Evolutionary conservation across 257 asterid genomes (phyloP).

Genomic region (Solanum virginianum): DNA sequence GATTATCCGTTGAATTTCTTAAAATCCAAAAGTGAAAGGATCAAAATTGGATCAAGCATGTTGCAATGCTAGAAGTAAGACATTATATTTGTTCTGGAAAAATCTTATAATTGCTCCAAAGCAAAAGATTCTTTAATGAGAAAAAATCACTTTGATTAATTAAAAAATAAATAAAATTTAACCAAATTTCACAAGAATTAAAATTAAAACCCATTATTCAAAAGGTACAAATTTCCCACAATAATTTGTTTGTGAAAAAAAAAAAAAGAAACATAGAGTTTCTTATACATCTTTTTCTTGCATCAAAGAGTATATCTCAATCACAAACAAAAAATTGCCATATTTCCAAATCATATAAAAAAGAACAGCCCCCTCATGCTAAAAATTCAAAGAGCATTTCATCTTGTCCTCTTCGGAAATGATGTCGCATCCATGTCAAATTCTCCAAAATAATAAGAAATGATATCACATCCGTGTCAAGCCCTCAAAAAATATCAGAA

Average conservation of each 20-base stretch:
- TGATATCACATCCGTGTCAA: too few relatives aligned
- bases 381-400: not conserved
- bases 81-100: not conserved
- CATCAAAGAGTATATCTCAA: not conserved
- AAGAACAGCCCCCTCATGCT: not conserved
- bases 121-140: too few relatives aligned
- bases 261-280: not conserved
- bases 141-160: not conserved
- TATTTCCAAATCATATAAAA: not conserved
- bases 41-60: too few relatives aligned
- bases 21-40: not conserved
- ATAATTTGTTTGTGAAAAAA: not conserved
- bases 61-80: not conserved
- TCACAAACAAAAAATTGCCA: not conserved
- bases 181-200: not conserved
- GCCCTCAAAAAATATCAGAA: not conserved
- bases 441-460: not conserved
- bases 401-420: not conserved
- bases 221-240: not conserved
- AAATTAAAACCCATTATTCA: not conserved
- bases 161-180: not conserved
- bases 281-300: not conserved
- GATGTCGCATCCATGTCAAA: accelerated
- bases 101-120: too few relatives aligned
- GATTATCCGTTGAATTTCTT: not conserved